These are phyloP conservation scores for Leishmania amazonensis DNA, from an alignment of 208 protist species.

Conservation along the genomic window DNA sequence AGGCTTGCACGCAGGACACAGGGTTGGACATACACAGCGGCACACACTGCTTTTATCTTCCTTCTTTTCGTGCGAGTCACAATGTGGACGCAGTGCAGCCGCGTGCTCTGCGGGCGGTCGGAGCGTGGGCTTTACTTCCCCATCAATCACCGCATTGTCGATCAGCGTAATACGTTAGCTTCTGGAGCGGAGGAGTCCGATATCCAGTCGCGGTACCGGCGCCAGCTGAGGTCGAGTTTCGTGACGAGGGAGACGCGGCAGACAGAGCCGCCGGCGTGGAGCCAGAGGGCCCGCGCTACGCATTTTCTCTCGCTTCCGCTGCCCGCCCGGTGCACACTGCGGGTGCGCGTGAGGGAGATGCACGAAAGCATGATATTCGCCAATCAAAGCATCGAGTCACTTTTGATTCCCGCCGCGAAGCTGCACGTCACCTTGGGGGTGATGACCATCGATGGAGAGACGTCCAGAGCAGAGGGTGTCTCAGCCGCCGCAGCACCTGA, in stretches of 20 bases:
- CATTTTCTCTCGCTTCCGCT: slow-evolving; percentile 87
- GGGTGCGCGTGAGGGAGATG: slow-evolving; percentile 70
- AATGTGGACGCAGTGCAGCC: slow-evolving; percentile 42
- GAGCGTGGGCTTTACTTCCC: slow-evolving; percentile 88
- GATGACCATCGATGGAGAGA: slow-evolving; percentile 42
- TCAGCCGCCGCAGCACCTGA: not conserved
- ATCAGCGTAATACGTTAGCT: slow-evolving; percentile 54
- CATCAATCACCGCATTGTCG: slow-evolving; percentile 87
- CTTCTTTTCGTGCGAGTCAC: not conserved
- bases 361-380: slow-evolving; percentile 73
- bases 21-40: not conserved
- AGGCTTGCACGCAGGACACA: not conserved
- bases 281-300: slow-evolving; percentile 54
- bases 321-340: slow-evolving; percentile 57
- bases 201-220: slow-evolving; percentile 79
- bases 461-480: slow-evolving; percentile 7
- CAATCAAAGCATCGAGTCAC: slow-evolving; percentile 45
- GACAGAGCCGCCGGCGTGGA: slow-evolving; percentile 67
- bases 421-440: slow-evolving; percentile 89
- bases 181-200: slow-evolving; percentile 53
- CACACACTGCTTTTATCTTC: not conserved
- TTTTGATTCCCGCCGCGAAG: slow-evolving; percentile 66
- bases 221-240: slow-evolving; percentile 78
- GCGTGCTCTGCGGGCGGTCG: slow-evolving; percentile 32
- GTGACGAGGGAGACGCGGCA: slow-evolving; percentile 81